Evolutionary conservation across 2,329 filamentous ascomycete genomes (phyloP), one percentile per base, ranked within the genome.

Genomic region (Xylaria polymorpha): DNA sequence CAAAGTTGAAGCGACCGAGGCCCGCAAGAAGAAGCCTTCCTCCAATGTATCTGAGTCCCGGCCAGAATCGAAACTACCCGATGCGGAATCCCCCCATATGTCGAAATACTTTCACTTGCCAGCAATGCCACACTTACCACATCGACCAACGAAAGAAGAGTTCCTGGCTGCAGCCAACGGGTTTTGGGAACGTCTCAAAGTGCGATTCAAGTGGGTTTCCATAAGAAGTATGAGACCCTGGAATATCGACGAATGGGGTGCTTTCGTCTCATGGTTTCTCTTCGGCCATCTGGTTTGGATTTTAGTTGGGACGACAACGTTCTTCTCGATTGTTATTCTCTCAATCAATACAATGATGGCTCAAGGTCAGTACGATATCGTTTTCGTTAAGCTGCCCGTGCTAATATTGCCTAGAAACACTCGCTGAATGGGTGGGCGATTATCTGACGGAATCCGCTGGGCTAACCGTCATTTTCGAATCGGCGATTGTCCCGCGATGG

Each of bases 171-270:
- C 96, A 4, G 94, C 96, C 43, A 98, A 90, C 25, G 94, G 94
- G 1, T 98, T 98, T 79, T 96, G 94, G 90, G 91, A 97, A 71
- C 89, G 96, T 58, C 81, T 98, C 53, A 94, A 92, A 77, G 92
- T 98, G 29, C 91, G 94, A 48, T 97, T 98, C 83, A 99, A 99
- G 81, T 99, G 96, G 96, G 91, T 96, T 76, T 97, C 96, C 2
- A 99, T 99, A 75, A 87, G 94, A 77, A 97, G 94, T 79, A 93
- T 92, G 79, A 88, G 96, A 44, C 96, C 96, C 0, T 99, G 96
- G 88, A 99, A 97, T 80, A 88, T 91, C 25, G 96, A 99, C 79
- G 96, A 99, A 82, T 98, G 97, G 85, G 93, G 94, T 55, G 96
- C 96, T 4, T 95, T 99, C 71, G 89, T 86, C 62, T 98, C 96